Conservation (phyloP, 805 yeast species). For the Candida oleophila region DNA sequence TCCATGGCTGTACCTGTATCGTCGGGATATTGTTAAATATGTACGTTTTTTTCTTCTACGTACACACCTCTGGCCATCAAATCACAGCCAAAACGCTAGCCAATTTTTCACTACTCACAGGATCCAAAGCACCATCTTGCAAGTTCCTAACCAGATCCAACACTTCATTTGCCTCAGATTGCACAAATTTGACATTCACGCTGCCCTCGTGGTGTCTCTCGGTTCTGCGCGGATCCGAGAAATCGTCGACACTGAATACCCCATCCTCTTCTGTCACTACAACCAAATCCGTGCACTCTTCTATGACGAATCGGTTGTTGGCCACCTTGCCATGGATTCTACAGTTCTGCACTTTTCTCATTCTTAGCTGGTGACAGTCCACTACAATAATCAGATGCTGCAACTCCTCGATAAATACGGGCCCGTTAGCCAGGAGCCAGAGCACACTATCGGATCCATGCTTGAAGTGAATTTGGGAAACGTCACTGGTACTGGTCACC, state of each 20-base stretch:
- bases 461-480: conserved; percentile 23
- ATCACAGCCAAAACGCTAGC: not conserved
- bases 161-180: not conserved
- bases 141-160: not conserved
- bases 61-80: no score
- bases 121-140: not conserved
- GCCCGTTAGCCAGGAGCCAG: conserved; percentile 23
- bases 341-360: conserved; percentile 21
- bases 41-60: no score
- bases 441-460: conserved; percentile 16
- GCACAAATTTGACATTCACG: not conserved
- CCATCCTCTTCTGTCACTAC: conserved; percentile 7
- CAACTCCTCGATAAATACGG: conserved; percentile 27
- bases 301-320: conserved; percentile 28
- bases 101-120: not conserved
- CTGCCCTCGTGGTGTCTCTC: not conserved
- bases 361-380: conserved; percentile 30
- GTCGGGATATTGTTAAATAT: no score
- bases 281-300: conserved; percentile 21
- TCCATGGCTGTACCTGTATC: no score
- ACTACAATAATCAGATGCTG: conserved; percentile 15
- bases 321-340: conserved; percentile 15
- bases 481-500: not conserved
- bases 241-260: not conserved
- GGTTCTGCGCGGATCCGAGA: not conserved